Evolutionary conservation across 2,329 filamentous ascomycete genomes (phyloP).

Genomic region (Neophaeococcomyces aloes): DNA sequence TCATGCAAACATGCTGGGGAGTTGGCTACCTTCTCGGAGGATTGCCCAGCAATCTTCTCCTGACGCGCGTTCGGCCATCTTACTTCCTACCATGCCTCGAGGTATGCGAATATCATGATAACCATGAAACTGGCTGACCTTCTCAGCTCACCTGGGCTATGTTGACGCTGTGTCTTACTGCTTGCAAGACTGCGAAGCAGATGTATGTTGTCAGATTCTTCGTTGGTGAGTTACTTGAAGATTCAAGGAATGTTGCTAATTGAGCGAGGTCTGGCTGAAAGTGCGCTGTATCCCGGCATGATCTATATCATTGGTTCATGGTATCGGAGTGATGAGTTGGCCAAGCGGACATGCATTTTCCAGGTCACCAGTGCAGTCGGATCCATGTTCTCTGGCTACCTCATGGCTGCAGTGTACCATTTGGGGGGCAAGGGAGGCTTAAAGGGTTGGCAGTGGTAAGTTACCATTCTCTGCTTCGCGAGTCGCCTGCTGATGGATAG

Average conservation of each 20-base stretch:
- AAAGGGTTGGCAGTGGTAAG: constrained; percentile 26
- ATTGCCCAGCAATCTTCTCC: constrained; percentile 32
- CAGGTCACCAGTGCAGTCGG: constrained; percentile 27
- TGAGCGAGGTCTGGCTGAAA: constrained; percentile 28
- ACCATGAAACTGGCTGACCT: constrained; percentile 24
- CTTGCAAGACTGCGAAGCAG: constrained; percentile 24
- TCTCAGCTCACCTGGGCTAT: constrained; percentile 28
- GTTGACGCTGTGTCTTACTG: constrained; percentile 27
- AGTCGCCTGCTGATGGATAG: no score
- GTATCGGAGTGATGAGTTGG: constrained; percentile 33
- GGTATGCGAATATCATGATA: no score
- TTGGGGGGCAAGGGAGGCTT: constrained; percentile 15
- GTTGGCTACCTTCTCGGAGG: constrained; percentile 31
- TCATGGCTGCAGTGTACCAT: constrained; percentile 28
- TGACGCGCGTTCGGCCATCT: constrained; percentile 28
- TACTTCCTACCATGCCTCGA: no score
- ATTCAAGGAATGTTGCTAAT: no score
- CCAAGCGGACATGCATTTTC: constrained; percentile 29
- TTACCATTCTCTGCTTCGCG: no score
- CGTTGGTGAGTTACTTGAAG: no score
- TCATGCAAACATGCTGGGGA: constrained; percentile 33
- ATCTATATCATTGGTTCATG: constrained; percentile 26
- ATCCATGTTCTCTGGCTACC: constrained; percentile 29
- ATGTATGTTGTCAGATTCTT: constrained; percentile 26
- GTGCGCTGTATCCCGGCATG: constrained; percentile 26